These are phyloP conservation scores for Lagenidium giganteum DNA, from an alignment of 352 stramenopile species.

Conservation along the genomic window DNA sequence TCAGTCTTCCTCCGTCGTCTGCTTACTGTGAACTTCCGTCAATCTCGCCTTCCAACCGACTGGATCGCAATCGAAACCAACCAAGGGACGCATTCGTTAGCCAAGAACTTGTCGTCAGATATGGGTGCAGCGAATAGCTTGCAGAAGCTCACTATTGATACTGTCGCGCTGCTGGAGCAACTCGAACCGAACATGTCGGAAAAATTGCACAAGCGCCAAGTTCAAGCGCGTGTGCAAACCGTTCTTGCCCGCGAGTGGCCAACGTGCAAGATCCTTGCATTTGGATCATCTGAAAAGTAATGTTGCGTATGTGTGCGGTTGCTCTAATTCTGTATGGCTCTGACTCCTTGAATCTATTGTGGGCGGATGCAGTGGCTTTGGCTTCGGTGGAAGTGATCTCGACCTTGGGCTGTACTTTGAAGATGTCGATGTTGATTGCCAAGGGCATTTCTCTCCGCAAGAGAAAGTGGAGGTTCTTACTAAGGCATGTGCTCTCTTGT, in stretches of 20 bases:
- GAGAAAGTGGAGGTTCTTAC: slow-evolving; percentile 58
- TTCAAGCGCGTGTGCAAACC: slow-evolving; percentile 46
- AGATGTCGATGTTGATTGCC: slow-evolving; percentile 46
- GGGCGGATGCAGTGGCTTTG: slow-evolving; percentile 38
- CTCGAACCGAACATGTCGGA: slow-evolving; percentile 69
- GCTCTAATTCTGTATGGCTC: no score
- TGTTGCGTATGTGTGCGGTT: slow-evolving; percentile 3
- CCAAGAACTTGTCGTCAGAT: no score
- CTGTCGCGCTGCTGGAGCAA: slow-evolving; percentile 71
- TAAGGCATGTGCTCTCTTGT: slow-evolving; percentile 35
- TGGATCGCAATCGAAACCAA: not conserved
- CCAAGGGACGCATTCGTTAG: no score
- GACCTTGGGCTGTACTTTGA: slow-evolving; percentile 84
- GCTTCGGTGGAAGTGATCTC: slow-evolving; percentile 74
- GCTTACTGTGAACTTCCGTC: no score
- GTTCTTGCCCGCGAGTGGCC: slow-evolving; percentile 52
- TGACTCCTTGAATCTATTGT: not conserved
- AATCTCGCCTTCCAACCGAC: no score
- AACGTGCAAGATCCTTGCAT: slow-evolving; percentile 50
- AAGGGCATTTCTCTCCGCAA: slow-evolving; percentile 47
- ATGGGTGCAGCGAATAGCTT: slow-evolving; percentile 82
- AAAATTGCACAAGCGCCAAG: slow-evolving; percentile 36
- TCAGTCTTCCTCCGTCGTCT: no score
- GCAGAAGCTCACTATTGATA: slow-evolving; percentile 77
- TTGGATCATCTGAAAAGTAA: slow-evolving; percentile 78